Evolutionary conservation across 805 yeast species (phyloP), one percentile per base, ranked within the genome.

Genomic region (Sugiyamaella smithiae): DNA sequence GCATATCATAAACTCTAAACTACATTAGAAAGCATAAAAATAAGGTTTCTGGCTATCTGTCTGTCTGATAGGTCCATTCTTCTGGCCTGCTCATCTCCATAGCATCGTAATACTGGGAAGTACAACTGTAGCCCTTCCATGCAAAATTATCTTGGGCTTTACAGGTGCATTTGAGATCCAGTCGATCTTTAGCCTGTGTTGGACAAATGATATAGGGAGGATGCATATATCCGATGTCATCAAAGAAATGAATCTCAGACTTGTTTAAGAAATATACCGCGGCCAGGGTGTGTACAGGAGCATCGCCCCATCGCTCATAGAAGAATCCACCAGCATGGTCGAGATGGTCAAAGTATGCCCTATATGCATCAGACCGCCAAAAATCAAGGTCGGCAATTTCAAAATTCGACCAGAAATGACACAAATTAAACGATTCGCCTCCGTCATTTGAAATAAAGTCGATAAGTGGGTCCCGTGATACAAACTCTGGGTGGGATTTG

Each of bases 401-500:
- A 58, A 82, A 82, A 67, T 82, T 82, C 31, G 82, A 76, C 95
- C 38, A 86, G 74, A 86, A 85, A 66, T 88, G 96, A 64, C 97
- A 88, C 50, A 82, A 76, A 63, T 88, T 88, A 69, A 85, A 88
- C 11, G 80, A 70, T 51, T 76, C 74, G 53, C 91, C 88, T 41
- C 70, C 67, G 67, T 85, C 86, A 58, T 81, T 80, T 19, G 88
- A 80, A 37, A 89, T 68, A 72, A 85, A 88, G 40, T 78, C 79
- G 70, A 86, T 66, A 56, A 85, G 71, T 63, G 82, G 85, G 68
- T 84, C 70, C 43, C 77, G 68, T 52, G 80, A 78, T 22, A 87
- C 63, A 53, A 72, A 75, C 41, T 79, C 68, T 5, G 90, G 88
- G 68, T 80, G 67, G 44, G 72, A 67, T 50, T 75, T 68, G 52